Conservation (phyloP, 192 early-diverging fungal genomes). For the Chytriomyces sp. region DNA sequence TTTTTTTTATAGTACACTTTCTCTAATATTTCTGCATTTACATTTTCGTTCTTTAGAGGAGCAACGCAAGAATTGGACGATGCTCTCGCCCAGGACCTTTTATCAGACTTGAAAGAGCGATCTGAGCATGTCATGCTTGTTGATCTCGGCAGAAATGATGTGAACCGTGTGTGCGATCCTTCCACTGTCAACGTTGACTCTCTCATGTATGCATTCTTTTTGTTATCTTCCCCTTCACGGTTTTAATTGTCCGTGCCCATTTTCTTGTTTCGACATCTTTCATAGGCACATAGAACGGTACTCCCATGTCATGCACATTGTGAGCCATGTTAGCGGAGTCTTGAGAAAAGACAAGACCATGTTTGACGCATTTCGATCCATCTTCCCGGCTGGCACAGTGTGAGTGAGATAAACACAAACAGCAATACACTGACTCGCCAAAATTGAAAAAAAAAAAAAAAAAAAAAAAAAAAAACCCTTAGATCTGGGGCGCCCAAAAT, state of each 20-base stretch:
- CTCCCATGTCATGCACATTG: conserved; percentile 99
- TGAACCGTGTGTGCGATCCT: conserved; percentile 95
- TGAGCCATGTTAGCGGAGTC: conserved; percentile 91
- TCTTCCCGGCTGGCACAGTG: conserved; percentile 98
- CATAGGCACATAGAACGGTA: conserved; percentile 84
- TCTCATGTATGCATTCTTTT: conserved; percentile 89
- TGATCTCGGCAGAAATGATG: conserved; percentile 97
- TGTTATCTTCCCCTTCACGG: too few relatives aligned
- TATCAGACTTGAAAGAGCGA: conserved; percentile 93
- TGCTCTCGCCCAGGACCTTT: conserved; percentile 84
- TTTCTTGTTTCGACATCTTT: too few relatives aligned
- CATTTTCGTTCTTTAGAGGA: conserved; percentile 57
- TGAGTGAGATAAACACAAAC: background rate
- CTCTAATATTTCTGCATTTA: too few relatives aligned
- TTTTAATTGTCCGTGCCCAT: too few relatives aligned
- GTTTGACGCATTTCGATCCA: conserved; percentile 95
- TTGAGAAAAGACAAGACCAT: conserved; percentile 87
- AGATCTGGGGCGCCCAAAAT: conserved; percentile 97
- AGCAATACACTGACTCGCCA: too few relatives aligned
- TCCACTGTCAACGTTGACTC: conserved; percentile 91
- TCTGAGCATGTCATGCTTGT: conserved; percentile 99
- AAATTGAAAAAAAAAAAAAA: too few relatives aligned
- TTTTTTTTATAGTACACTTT: background rate
- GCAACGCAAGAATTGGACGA: conserved; percentile 85
- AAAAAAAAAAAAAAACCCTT: background rate